Base-by-base conservation (phyloP, 75 land plant species). In the Azolla pinnata region DNA sequence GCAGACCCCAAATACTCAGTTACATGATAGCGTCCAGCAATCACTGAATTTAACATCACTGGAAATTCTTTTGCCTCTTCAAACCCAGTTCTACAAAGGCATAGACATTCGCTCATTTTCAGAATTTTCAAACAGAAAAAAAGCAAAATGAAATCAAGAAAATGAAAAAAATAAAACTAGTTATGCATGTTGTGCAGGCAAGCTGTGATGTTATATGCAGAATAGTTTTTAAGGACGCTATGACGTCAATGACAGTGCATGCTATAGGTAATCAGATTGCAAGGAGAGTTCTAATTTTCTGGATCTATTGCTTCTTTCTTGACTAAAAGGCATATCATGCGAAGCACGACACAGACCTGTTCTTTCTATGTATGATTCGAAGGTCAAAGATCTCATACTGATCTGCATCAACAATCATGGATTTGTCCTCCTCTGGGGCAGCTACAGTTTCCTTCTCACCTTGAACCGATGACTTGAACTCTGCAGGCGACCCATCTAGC, bases 1-100 rank as follows among this genome's bases (percentile, higher is more conserved):
- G 99, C 99, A 32, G 99, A 89, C n/a, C 99, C 99, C 16, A 95
- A 65, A 62, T 83, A 90, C 62, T 95, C 97, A 18, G 86, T 86
- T 5, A 95, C 77, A 72, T 75, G 79, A 56, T 95, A 95, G 60
- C 99, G 79, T 10, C 99, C 88, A 7, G 99, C 99, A 60, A 95
- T 74, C 20, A 95, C 70, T 29, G 83, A 73, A 56, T 86, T 86
- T 27, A 93, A 32, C 35, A 80, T 71, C 61, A 93, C 75, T n/a
- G 81, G 77, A 54, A 93, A 57, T 57, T 93, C 90, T 61, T 89
- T 93, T 54, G 81, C 88, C 63, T 83, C 96, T 62, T 93, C 99
- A 74, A 88, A 93, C 33, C 99, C 99, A 48, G 99, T 93, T 80
- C 99, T 93, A 83, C 31, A 54, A 29, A 68, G 33, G 2, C 49